Evolutionary conservation across 257 asterid species (phyloP).

Genomic region (Catharanthus roseus): DNA sequence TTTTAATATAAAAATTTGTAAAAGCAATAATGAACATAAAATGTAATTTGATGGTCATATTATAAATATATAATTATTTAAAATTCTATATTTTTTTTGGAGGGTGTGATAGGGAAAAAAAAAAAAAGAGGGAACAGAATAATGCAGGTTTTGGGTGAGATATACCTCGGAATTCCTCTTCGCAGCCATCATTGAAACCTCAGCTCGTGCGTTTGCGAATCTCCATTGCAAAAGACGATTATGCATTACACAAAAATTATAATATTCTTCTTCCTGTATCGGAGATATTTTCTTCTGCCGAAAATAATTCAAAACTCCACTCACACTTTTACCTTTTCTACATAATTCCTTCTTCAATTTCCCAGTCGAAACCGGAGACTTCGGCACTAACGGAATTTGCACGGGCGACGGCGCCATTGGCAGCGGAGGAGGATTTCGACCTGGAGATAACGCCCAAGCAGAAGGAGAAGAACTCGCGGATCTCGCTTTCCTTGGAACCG

Average conservation of each 20-base stretch:
- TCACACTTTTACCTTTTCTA: conserved; percentile 23
- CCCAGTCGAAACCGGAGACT: conserved; percentile 21
- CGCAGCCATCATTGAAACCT: conserved; percentile 40
- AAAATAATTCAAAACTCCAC: conserved; percentile 49
- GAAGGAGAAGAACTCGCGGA: conserved; percentile 60
- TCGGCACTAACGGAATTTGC: conserved; percentile 23
- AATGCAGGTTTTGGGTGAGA: too few relatives aligned
- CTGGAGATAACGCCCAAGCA: conserved; percentile 83
- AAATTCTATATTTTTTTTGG: too few relatives aligned
- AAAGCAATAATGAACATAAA: too few relatives aligned
- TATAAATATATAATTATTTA: too few relatives aligned
- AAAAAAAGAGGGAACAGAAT: too few relatives aligned
- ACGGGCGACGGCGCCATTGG: conserved; percentile 5
- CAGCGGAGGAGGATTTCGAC: conserved; percentile 31
- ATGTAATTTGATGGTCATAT: too few relatives aligned
- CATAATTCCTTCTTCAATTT: conserved; percentile 29
- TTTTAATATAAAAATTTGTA: too few relatives aligned
- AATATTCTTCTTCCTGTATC: conserved; percentile 49
- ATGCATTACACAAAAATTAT: conserved; percentile 47
- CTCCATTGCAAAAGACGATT: conserved; percentile 77
- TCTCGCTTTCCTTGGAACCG: conserved; percentile 38
- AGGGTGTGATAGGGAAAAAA: too few relatives aligned
- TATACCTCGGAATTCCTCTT: conserved; percentile 50
- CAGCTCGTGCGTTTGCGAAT: conserved; percentile 65
- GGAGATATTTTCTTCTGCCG: conserved; percentile 50